Evolutionary conservation across 345 rosid species (phyloP).

Genomic region (Lumnitzera littorea): DNA sequence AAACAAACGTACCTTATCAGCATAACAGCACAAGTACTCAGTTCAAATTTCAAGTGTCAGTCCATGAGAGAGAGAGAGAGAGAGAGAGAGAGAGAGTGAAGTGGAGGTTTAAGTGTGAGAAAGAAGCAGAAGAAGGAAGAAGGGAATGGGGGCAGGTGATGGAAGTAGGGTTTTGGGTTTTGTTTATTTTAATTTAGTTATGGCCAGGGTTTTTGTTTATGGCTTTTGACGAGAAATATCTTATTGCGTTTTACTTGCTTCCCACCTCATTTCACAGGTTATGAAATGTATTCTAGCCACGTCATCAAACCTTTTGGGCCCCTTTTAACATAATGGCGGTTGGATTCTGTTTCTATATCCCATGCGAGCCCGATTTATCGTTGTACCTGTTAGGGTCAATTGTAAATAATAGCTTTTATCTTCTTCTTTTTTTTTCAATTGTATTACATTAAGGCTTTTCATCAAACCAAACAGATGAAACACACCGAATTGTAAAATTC

Average conservation of each 20-base stretch:
- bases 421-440: no score
- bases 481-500: no score
- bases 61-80: conserved; percentile 1
- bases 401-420: no score
- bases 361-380: no score
- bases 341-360: no score
- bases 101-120: conserved; percentile 2
- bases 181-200: conserved; percentile 24
- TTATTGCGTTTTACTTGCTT: background rate
- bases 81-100: conserved; percentile 6
- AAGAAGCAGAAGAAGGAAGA: conserved; percentile 11
- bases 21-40: background rate
- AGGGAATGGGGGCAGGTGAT: conserved; percentile 11
- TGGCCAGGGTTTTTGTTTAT: background rate
- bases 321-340: no score
- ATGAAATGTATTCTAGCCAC: conserved; percentile 1
- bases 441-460: no score
- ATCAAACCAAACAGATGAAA: no score
- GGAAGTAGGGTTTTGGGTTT: conserved; percentile 54
- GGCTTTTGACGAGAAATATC: background rate
- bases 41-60: no score
- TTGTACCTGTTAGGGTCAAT: no score
- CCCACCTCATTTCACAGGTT: background rate
- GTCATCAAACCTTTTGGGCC: background rate
- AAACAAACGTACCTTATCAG: background rate